Evolutionary conservation across 2,329 filamentous ascomycete species (phyloP).

Genomic region (Diaporthe longicolla): DNA sequence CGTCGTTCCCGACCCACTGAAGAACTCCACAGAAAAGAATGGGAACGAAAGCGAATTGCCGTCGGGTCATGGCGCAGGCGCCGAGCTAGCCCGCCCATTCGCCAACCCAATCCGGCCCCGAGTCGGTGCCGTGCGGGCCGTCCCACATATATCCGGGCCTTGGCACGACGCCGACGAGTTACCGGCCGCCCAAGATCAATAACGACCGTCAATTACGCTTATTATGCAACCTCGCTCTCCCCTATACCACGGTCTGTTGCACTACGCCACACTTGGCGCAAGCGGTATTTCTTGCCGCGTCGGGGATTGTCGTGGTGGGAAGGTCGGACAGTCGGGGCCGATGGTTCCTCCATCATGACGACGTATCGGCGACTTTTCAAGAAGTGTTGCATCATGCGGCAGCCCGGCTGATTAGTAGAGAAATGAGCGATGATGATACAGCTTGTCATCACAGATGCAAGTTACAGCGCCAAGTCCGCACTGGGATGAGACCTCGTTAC

Average conservation of each 20-base stretch:
- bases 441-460: background rate
- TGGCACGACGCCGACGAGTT: background rate
- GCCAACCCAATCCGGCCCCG: constrained; percentile 10
- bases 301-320: background rate
- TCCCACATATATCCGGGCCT: constrained; percentile 17
- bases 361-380: constrained; percentile 16
- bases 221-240: background rate
- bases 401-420: background rate
- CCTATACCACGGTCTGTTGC: background rate
- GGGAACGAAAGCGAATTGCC: background rate
- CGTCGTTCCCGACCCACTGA: background rate
- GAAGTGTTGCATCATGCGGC: background rate
- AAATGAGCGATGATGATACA: background rate
- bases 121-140: constrained; percentile 27
- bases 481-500: background rate
- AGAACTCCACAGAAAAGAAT: background rate
- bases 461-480: background rate
- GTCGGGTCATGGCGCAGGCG: background rate
- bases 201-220: background rate
- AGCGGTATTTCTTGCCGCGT: background rate
- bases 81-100: background rate
- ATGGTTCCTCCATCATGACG: background rate
- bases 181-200: background rate
- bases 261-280: constrained; percentile 3
- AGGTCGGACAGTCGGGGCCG: constrained; percentile 12